Conservation (phyloP, 345 rosid species). For the Pistacia integerrima region DNA sequence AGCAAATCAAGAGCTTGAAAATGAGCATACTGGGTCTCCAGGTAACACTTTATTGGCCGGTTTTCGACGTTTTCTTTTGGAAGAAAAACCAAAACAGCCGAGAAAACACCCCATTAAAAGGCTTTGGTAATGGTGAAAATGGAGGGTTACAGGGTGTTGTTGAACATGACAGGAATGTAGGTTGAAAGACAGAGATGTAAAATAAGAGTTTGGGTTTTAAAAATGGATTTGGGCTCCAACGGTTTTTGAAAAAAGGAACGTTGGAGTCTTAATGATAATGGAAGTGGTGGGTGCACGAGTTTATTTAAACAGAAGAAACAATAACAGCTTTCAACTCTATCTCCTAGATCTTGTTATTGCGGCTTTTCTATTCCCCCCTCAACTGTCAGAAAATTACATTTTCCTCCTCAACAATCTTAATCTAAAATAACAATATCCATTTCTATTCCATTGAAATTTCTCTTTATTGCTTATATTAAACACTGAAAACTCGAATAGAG, state of each 20-base stretch:
- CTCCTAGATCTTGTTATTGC: neutral
- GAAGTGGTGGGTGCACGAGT: slow-evolving; percentile 37
- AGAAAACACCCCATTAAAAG: slow-evolving; percentile 79
- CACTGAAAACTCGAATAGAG: no score
- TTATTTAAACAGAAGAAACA: neutral
- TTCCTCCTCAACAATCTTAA: no score
- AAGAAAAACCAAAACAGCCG: slow-evolving; percentile 78
- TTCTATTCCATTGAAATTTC: no score
- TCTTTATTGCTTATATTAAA: no score
- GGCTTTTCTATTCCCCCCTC: neutral
- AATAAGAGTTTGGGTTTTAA: neutral
- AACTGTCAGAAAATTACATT: no score
- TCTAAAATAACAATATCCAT: no score
- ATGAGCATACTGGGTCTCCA: slow-evolving; percentile 48
- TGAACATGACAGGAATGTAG: slow-evolving; percentile 3
- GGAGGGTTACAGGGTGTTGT: neutral
- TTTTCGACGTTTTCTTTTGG: slow-evolving; percentile 56
- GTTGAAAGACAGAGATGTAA: neutral
- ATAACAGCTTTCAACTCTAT: slow-evolving; percentile 20
- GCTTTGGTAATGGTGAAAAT: slow-evolving; percentile 1
- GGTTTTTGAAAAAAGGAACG: slow-evolving; percentile 75
- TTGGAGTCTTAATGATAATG: slow-evolving; percentile 49
- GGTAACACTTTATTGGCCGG: slow-evolving; percentile 47
- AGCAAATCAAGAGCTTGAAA: neutral
- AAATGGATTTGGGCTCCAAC: slow-evolving; percentile 44